A percentile compares a stretch with the other conserved stretches of the same genome.
These are phyloP conservation scores for Metahyphopichia silvanorum DNA, from an alignment of 805 yeast genomes.

Conservation along the genomic window DNA sequence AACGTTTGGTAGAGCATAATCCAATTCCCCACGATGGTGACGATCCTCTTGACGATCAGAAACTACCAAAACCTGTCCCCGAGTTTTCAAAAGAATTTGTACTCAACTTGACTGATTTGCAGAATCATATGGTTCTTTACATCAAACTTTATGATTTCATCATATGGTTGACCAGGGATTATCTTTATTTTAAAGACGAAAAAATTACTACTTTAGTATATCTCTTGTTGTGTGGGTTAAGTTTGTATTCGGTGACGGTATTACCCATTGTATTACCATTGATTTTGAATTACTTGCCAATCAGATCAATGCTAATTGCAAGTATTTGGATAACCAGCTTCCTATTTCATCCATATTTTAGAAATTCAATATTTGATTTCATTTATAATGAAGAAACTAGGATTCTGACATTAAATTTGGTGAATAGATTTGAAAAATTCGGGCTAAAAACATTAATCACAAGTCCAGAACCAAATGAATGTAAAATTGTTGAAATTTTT, in stretches of 20 bases:
- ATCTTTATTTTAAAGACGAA: constrained; percentile 65
- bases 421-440: constrained; percentile 46
- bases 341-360: constrained; percentile 51
- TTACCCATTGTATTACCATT: constrained; percentile 27
- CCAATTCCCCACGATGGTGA: constrained; percentile 43
- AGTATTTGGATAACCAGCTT: constrained; percentile 48
- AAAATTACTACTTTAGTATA: constrained; percentile 52
- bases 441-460: constrained; percentile 1
- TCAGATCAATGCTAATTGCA: constrained; percentile 29
- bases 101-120: constrained; percentile 77
- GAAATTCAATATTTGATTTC: constrained; percentile 44
- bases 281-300: constrained; percentile 23
- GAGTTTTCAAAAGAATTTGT: constrained; percentile 77
- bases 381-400: constrained; percentile 66
- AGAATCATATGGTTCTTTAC: constrained; percentile 71
- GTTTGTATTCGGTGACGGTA: constrained; percentile 11
- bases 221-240: constrained; percentile 28
- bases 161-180: constrained; percentile 46
- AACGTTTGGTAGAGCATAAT: constrained; percentile 14
- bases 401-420: constrained; percentile 42
- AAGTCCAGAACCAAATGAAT: constrained; percentile 22
- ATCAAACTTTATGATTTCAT: constrained; percentile 59
- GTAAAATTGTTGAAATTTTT: constrained; percentile 56
- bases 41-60: constrained; percentile 41
- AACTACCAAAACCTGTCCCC: constrained; percentile 67